A percentile compares a stretch with the other conserved stretches of the same genome.
Evolutionary conservation across 179 eudicot species (phyloP).

Genomic region (Beta macrorhiza): DNA sequence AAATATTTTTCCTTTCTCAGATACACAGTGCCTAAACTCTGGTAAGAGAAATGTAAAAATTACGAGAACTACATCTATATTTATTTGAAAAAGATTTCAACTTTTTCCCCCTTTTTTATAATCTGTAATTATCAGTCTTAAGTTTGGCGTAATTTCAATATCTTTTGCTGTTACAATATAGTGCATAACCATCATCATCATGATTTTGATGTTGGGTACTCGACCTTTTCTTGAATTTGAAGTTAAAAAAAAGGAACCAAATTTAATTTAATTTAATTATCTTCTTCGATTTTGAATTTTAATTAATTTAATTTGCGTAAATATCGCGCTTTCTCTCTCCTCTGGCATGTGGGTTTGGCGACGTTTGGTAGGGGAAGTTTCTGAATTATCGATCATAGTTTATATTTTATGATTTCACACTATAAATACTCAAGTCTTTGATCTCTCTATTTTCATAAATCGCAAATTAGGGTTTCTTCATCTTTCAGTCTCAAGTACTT

Average conservation of each 20-base stretch:
- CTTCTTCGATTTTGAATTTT: conserved; percentile 6
- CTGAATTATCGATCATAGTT: conserved; percentile 22
- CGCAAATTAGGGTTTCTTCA: conserved; percentile 30
- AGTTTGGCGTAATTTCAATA: conserved; percentile 25
- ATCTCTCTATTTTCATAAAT: conserved; percentile 9
- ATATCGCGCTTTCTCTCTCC: conserved; percentile 32
- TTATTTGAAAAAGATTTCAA: not conserved
- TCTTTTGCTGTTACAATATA: conserved; percentile 9
- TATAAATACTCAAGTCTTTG: conserved; percentile 29
- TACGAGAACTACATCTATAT: too few relatives aligned
- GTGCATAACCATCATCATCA: conserved; percentile 16
- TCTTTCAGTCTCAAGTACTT: conserved; percentile 23
- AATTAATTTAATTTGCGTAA: conserved; percentile 35
- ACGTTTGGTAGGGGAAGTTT: conserved; percentile 36
- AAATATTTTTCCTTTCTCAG: not conserved
- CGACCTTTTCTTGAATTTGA: conserved; percentile 34
- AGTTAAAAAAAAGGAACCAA: conserved; percentile 17
- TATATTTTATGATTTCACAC: conserved; percentile 11
- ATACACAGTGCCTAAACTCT: not conserved
- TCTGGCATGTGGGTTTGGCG: conserved; percentile 36
- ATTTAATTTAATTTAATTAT: not conserved
- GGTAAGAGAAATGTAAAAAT: not conserved
- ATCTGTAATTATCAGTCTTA: conserved; percentile 11
- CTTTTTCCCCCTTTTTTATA: not conserved
- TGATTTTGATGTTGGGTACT: not conserved